Evolutionary conservation across 2,329 filamentous ascomycete genomes (phyloP), one percentile per base, ranked within the genome.

Genomic region (Fusarium lateritium): DNA sequence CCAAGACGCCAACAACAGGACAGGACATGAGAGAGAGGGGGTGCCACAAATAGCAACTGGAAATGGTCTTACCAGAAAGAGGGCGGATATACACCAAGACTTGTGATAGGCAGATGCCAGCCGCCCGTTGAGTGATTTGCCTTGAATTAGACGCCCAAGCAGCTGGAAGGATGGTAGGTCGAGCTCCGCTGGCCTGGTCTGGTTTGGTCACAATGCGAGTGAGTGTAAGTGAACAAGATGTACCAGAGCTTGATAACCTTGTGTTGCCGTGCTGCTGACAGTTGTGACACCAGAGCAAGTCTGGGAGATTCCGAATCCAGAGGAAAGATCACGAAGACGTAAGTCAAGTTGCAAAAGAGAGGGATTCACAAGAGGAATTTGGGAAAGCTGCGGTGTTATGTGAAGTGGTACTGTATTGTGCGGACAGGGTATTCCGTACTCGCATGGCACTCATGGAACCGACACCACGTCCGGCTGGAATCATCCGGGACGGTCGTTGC

Each of bases 1-100:
- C 60, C 67, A 84, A 61, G 81, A 79, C 78, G 76, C 74, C 73
- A 74, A 72, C 72, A 72, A 76, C 72, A 72, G 71, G 77, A 79
- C 52, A 67, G 46, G 69, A 62, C 54, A 67, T 67, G 59, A 69
- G 61, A 62, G 69, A 64, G 67, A 24, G 43, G 60, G 70, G 70
- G 66, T 62, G 58, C 67, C 62, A 65, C 62, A 73, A 71, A 74
- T 74, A 70, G 73, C 43, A 67, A 56, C 61, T 63, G 59, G 62
- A 62, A 31, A 66, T 75, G 68, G 61, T 55, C 75, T 76, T 76
- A 75, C 74, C 62, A 61, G 44, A 73, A 65, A 56, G 45, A 65
- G 56, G 58, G 64, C 63, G 62, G 67, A 60, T 72, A 62, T 63
- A 28, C 55, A 65, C 43, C 40, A 43, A 56, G 67, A 40, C 58